These are phyloP conservation scores for Macrotyloma uniflorum DNA, from an alignment of 306 rosid species.

Conservation along the genomic window DNA sequence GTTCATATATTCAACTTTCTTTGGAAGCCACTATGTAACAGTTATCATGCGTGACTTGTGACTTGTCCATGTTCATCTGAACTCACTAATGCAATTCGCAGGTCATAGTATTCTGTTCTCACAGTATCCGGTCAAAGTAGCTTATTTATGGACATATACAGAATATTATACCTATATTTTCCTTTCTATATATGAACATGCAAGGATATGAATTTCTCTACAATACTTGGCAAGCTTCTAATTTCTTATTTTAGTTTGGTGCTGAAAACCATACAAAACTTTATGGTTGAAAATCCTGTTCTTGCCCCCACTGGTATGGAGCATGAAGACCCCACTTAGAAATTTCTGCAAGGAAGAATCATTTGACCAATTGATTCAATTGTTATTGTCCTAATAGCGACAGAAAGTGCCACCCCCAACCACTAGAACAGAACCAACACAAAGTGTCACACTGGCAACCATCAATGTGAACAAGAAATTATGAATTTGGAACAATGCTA, in stretches of 20 bases:
- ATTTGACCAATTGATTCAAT: slow-evolving; percentile 43
- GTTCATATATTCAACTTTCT: not conserved
- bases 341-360: slow-evolving; percentile 42
- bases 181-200: slow-evolving; percentile 20
- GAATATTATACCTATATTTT: not conserved
- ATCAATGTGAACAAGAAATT: slow-evolving; percentile 21
- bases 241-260: slow-evolving; percentile 35
- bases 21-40: not conserved
- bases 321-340: slow-evolving; percentile 54
- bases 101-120: not conserved
- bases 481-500: not conserved
- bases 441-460: slow-evolving; percentile 19
- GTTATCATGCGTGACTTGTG: not conserved
- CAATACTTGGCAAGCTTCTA: not conserved
- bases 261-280: slow-evolving; percentile 39
- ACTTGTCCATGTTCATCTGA: not conserved
- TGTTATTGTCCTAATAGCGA: slow-evolving; percentile 30
- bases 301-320: slow-evolving; percentile 14
- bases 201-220: not conserved
- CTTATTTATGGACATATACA: not conserved
- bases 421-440: slow-evolving; percentile 24
- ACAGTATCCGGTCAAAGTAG: not conserved
- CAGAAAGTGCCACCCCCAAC: slow-evolving; percentile 35
- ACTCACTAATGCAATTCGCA: not conserved
- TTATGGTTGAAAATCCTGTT: slow-evolving; percentile 22